Conservation (phyloP, 805 yeast genomes). For the Cyberlindnera galapagoensis region DNA sequence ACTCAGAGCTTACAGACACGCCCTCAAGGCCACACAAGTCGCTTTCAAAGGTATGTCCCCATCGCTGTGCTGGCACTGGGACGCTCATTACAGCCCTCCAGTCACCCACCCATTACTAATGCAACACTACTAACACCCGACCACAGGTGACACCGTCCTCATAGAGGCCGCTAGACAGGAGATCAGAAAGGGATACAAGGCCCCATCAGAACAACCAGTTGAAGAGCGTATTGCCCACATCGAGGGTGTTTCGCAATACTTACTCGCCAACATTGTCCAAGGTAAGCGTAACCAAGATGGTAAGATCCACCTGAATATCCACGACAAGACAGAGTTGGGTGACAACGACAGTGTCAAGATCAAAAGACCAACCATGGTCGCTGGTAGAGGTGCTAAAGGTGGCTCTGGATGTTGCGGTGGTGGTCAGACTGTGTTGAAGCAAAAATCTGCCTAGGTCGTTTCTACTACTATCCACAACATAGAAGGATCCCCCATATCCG, state of each 20-base stretch:
- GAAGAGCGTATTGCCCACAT: conserved; percentile 49
- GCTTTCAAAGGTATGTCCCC: conserved; percentile 41
- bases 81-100: too few species aligned
- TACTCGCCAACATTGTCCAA: conserved; percentile 79
- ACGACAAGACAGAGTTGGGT: conserved; percentile 79
- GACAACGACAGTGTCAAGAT: conserved; percentile 77
- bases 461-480: too few species aligned
- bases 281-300: conserved; percentile 45
- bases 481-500: too few species aligned
- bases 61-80: background rate
- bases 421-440: conserved; percentile 13
- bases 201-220: conserved; percentile 42
- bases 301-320: conserved; percentile 59
- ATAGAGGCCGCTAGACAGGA: conserved; percentile 53
- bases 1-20: conserved; percentile 54
- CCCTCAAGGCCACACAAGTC: conserved; percentile 56
- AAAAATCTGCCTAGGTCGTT: conserved; percentile 5
- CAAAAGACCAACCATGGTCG: conserved; percentile 47
- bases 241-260: conserved; percentile 63
- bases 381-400: conserved; percentile 40
- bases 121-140: conserved; percentile 17
- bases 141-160: conserved; percentile 31
- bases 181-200: conserved; percentile 48
- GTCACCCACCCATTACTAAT: too few species aligned
- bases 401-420: conserved; percentile 27